Conservation (phyloP, 139 green algal species). For the Chlorella sorokiniana region DNA sequence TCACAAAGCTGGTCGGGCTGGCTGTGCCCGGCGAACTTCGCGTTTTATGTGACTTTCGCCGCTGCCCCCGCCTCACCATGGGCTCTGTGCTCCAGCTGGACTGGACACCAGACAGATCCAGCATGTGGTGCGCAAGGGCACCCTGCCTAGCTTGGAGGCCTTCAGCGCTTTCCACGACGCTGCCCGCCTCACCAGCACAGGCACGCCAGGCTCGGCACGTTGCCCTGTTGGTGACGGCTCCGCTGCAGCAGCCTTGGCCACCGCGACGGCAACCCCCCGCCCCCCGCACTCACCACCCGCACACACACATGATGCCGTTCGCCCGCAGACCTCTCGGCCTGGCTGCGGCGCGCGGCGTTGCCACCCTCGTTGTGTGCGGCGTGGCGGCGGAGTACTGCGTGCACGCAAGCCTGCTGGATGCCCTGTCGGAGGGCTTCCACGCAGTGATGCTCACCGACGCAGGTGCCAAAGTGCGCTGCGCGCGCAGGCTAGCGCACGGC, state of each 20-base stretch:
- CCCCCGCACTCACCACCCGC: background rate
- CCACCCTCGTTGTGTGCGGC: slow-evolving; percentile 32
- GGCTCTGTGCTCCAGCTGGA: background rate
- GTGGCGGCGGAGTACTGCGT: slow-evolving; percentile 48
- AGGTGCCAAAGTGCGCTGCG: background rate
- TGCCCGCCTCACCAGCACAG: slow-evolving; percentile 8
- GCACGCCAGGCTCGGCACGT: slow-evolving; percentile 1
- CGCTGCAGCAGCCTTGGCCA: background rate
- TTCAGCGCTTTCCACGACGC: slow-evolving; percentile 42
- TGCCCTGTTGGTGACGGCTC: too few relatives aligned
- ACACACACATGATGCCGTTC: too few relatives aligned
- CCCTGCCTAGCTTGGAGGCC: background rate
- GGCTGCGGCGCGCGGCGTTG: slow-evolving; percentile 15
- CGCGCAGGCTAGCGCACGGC: background rate
- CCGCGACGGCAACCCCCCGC: background rate
- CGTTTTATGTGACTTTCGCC: background rate
- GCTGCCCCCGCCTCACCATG: background rate
- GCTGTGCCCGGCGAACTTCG: too few relatives aligned
- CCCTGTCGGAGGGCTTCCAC: slow-evolving; percentile 35
- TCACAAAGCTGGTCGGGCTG: too few relatives aligned
- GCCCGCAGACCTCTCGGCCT: background rate
- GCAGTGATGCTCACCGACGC: slow-evolving; percentile 18
- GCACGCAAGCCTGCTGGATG: slow-evolving; percentile 31
- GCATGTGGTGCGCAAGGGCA: slow-evolving; percentile 33
- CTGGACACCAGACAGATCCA: background rate